Conservation (phyloP, 2,329 filamentous ascomycete genomes). For the Dactylellina parvicollis region DNA sequence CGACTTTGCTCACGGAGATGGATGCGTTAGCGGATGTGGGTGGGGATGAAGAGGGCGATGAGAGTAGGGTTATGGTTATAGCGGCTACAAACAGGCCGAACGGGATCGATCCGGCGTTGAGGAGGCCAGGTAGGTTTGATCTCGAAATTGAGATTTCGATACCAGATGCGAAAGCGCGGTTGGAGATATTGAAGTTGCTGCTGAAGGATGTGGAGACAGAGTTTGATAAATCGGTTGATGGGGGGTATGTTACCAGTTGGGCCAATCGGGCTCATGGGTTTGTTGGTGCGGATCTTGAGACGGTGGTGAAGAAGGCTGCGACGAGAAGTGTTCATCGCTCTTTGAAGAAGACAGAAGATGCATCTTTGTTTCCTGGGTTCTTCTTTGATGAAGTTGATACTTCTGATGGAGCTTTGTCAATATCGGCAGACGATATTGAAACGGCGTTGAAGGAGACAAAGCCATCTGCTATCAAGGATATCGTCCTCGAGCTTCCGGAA, state of each 20-base stretch:
- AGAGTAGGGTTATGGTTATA: constrained; percentile 56
- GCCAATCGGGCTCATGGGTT: constrained; percentile 57
- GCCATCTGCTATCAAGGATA: constrained; percentile 73
- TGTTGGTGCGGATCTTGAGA: constrained; percentile 58
- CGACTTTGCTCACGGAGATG: constrained; percentile 58
- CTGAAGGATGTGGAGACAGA: constrained; percentile 54
- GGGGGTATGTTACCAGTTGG: constrained; percentile 52
- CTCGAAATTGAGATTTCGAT: constrained; percentile 58
- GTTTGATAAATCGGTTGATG: constrained; percentile 52
- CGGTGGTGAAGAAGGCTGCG: constrained; percentile 54
- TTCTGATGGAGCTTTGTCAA: constrained; percentile 22
- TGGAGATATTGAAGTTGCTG: constrained; percentile 56
- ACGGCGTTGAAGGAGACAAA: constrained; percentile 68
- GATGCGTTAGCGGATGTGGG: constrained; percentile 54
- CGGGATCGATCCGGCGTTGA: constrained; percentile 56
- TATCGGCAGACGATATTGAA: constrained; percentile 63
- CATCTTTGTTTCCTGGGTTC: constrained; percentile 31
- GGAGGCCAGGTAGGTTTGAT: constrained; percentile 57
- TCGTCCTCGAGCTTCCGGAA: constrained; percentile 73
- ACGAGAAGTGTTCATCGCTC: constrained; percentile 49
- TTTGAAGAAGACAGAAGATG: constrained; percentile 1
- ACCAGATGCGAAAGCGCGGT: constrained; percentile 56
- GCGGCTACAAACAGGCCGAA: constrained; percentile 58
- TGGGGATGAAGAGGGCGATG: constrained; percentile 32
- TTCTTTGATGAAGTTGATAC: constrained; percentile 40